Evolutionary conservation across 306 rosid genomes (phyloP), one percentile per base, ranked within the genome.

Genomic region (Castanopsis chinensis): DNA sequence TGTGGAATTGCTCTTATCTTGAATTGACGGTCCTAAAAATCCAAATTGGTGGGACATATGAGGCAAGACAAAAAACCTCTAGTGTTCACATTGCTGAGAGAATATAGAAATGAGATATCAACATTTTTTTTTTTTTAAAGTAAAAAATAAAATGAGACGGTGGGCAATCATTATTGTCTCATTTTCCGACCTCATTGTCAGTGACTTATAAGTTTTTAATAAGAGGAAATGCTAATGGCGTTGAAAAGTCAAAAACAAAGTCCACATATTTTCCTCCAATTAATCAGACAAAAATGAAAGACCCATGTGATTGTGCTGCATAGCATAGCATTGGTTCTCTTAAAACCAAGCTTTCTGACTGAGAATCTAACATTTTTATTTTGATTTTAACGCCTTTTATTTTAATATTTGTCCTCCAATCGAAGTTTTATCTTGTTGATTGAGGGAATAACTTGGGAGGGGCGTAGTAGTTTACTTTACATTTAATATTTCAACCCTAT

Each of bases 251-350:
- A 73, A 80, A 63, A 73, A 49, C 43, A 37, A 64, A 28, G 27
- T 57, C 43, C 79, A 4, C 35, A 54, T 37, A 37, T 65, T 73
- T 69, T 76, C 80, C 21, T 8, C 80, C 45, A 41, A 45, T 32
- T 54, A 7, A 35, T 11, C 69, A 23, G 72, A 59, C 72, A 69
- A 41, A 7, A 3, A 41, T 37, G 53, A 49, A 75, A 49, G 23
- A 51, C 76, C 84, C 65, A 75, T 81, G 84, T 81, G 84, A 71
- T 30, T 23, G 6, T 41, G 45, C 45, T 7, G 45, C 45, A 41
- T 8, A 2, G 53, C 53, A 49, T 49, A 1, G 41, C 5, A 35
- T 25, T 25, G 73, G 75, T 69, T 69, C 25, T 81, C 64, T 58
- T 10, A 18, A 77, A 77, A 37, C 25, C 37, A 72, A 59, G 76